Evolutionary conservation across 2,329 filamentous ascomycete genomes (phyloP), one percentile per base, ranked within the genome.

Genomic region (Fusarium humuli): DNA sequence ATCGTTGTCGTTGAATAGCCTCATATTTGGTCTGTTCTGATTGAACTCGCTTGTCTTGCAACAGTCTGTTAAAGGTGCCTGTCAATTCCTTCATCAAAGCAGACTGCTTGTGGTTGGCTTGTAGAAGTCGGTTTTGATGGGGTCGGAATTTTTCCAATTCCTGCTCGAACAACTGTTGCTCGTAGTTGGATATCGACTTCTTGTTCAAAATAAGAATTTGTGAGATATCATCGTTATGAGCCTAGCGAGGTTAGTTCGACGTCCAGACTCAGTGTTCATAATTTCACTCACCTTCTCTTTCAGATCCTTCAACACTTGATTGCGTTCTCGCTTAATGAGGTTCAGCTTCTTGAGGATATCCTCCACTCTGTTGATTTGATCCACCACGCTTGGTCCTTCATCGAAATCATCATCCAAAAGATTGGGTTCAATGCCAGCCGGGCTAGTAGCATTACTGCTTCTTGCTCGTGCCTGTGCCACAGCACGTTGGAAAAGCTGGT

Each of bases 201-300:
- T 98, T 98, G 85, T 99, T 99, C 63, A 99, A 84, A 59, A 99
- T 99, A 65, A 99, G 85, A 14, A 98, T 94, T 77, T 97, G 96
- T 7, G 94, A 98, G 69, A 99, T 99, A 76, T 99, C 97, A 77
- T 99, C 97, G 71, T 92, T 94, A 81, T 97, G 95, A 56, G 95
- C 91, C 95, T 98, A 12, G 4, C 20, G 49, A 67, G 65, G 61
- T 81, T 60, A 77, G 74, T 61, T n/a, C 6, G 6, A 30, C 6
- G 32, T 23, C 47, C 23, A 34, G 10, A 22, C 22, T 41, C 13
- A 32, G 10, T 20, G 14, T 30, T 10, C 11, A 20, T 27, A 6
- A 13, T n/a, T 16, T 34, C 16, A 67, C 85, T 75, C 80, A 97
- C 96, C 90, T 97, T 98, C 72, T 98, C 94, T 80, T 99, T 99